A percentile compares a stretch with the other conserved stretches of the same genome.
Conservation (phyloP, 768 basidiomycete genomes). For the Trametes coccinea region DNA sequence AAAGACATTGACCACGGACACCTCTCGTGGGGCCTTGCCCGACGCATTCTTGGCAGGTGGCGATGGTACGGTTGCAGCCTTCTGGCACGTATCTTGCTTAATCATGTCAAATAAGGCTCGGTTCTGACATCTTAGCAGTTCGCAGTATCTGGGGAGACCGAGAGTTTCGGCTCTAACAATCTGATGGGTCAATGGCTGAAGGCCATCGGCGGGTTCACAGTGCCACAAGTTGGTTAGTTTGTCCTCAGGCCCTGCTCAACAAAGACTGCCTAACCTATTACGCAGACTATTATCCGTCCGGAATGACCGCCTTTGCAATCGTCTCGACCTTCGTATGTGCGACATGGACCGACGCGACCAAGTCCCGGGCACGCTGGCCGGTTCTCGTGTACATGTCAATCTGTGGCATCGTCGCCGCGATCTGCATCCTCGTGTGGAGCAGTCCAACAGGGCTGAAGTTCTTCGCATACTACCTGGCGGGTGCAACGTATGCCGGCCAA, state of each 20-base stretch:
- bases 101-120: too few relatives aligned
- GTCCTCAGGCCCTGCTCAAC: too few relatives aligned
- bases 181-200: conserved; percentile 75
- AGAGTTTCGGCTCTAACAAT: conserved; percentile 70
- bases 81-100: conserved; percentile 39
- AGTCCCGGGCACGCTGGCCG: conserved; percentile 55
- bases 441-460: conserved; percentile 65
- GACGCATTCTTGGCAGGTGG: conserved; percentile 58
- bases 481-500: conserved; percentile 73
- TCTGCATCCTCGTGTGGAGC: conserved; percentile 62
- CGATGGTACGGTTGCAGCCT: conserved; percentile 69
- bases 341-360: conserved; percentile 60
- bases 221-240: conserved; percentile 56
- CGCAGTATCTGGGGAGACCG: conserved; percentile 64
- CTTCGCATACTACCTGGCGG: conserved; percentile 71
- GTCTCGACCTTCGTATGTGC: conserved; percentile 63
- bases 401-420: conserved; percentile 52
- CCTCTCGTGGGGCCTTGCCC: conserved; percentile 48
- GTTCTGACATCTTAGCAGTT: conserved; percentile 42
- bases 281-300: conserved; percentile 59
- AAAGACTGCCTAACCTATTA: neutral
- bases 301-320: conserved; percentile 65
- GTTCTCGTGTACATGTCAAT: conserved; percentile 64
- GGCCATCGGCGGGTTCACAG: conserved; percentile 58
- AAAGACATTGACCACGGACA: conserved; percentile 44